Evolutionary conservation across 331 rosid species (phyloP).

Genomic region (Prunus yedoensis): DNA sequence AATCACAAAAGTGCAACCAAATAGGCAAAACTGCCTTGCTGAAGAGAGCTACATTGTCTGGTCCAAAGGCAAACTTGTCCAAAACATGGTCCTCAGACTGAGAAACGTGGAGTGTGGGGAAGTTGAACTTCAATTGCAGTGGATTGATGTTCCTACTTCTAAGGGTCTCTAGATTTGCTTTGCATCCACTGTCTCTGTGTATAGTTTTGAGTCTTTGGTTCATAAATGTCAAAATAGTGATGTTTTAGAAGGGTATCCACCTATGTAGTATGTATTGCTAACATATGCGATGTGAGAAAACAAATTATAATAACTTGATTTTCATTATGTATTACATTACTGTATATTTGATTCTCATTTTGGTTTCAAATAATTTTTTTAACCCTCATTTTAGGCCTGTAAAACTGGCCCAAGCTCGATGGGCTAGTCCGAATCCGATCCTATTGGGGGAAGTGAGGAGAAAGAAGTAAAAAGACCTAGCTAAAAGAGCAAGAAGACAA

Average conservation of each 20-base stretch:
- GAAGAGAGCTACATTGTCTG: constrained; percentile 39
- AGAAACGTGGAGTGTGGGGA: constrained; percentile 50
- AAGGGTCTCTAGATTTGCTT: constrained; percentile 18
- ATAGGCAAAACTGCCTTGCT: constrained; percentile 31
- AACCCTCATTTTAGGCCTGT: no score
- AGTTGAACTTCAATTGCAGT: constrained; percentile 40
- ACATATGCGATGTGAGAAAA: constrained; percentile 1
- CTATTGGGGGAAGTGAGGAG: no score
- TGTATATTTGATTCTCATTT: background rate
- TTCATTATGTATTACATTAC: background rate
- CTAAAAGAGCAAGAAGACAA: no score
- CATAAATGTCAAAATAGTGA: background rate
- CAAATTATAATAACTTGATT: background rate
- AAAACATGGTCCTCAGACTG: constrained; percentile 38
- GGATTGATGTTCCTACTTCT: constrained; percentile 36
- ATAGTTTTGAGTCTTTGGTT: background rate
- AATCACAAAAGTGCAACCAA: constrained; percentile 29
- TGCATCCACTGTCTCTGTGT: background rate
- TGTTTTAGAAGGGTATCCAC: background rate
- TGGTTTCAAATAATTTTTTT: no score
- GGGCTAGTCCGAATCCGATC: no score
- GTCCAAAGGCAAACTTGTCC: constrained; percentile 30
- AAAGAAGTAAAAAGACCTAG: no score
- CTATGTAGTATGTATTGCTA: background rate
- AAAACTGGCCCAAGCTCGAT: no score